Conservation (phyloP, 768 basidiomycete species). For the Pholiota conissans region DNA sequence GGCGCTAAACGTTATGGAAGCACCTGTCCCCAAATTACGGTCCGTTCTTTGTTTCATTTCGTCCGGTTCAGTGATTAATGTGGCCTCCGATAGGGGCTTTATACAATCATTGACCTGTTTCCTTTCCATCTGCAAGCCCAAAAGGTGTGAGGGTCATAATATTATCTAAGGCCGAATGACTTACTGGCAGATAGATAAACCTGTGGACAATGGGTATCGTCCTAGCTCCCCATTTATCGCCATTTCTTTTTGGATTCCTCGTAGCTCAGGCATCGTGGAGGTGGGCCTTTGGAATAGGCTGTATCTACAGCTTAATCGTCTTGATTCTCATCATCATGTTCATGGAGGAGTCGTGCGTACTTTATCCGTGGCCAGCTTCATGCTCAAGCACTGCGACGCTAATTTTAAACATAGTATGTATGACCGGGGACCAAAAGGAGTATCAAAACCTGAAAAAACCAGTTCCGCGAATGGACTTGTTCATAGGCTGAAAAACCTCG, state of each 20-base stretch:
- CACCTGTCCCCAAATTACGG: constrained; percentile 61
- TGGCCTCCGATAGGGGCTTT: constrained; percentile 43
- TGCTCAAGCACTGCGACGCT: too few relatives aligned
- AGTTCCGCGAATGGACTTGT: constrained; percentile 30
- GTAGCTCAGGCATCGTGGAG: constrained; percentile 59
- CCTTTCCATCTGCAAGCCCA: constrained; percentile 71
- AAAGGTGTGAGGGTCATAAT: constrained; percentile 37
- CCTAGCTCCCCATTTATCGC: constrained; percentile 61
- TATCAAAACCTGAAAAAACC: constrained; percentile 37
- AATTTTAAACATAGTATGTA: constrained; percentile 59
- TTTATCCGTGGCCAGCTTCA: too few relatives aligned
- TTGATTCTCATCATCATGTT: constrained; percentile 59
- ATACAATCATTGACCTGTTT: constrained; percentile 61
- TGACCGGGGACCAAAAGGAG: constrained; percentile 47
- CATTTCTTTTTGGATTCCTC: constrained; percentile 67
- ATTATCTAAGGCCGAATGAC: not conserved
- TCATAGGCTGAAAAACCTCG: constrained; percentile 54
- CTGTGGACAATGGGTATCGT: constrained; percentile 76
- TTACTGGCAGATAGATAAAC: constrained; percentile 43
- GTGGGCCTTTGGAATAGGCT: constrained; percentile 71
- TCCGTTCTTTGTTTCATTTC: constrained; percentile 22
- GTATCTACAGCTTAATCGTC: constrained; percentile 55
- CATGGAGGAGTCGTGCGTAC: constrained; percentile 59
- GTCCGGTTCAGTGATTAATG: too few relatives aligned
- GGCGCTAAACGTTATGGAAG: constrained; percentile 21